Base-by-base conservation (phyloP, 1,284 basidiomycete species). In the Malassezia furfur region DNA sequence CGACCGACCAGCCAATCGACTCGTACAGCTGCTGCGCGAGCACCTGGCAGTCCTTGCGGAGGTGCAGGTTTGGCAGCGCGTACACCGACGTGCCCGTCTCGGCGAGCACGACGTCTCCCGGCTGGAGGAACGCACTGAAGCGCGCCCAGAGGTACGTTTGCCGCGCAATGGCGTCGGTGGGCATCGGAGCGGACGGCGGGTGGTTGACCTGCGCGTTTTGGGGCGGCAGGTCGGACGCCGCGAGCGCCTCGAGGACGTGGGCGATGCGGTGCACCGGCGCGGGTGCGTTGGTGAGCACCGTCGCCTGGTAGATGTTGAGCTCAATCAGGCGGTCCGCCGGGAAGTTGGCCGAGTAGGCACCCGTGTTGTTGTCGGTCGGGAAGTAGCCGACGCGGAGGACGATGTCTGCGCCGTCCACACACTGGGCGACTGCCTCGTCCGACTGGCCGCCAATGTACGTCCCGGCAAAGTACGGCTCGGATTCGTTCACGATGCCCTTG, bases 291-390 rank as follows among this genome's bases (percentile, higher is more conserved):
- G 66, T 64, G 34, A 74, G 64, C 17, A 25, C 30, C 14, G 34
- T 36, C 8, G 32, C 25, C 25, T 28, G 25, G 15, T 21, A 19
- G 34, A 60, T 67, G 56, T 70, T 64, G 45, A 96, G 79, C 83
- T 91, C 78, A 54, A 80, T 74, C 12, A 74, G 72, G 54, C 74
- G 58, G 44, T 67, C 40, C 63, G 50, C 53, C 31, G 57, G 52
- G 36, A 31, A 66, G 17, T 55, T 48, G 48, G 54, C 61, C 50
- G 45, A 48, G 47, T 67, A 88, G 75, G 85, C 84, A 43, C 86
- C 88, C 15, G 85, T 86, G 74, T 96, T 96, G 80, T 91, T 94
- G 75, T 96, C 93, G 57, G 81, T 84, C 77, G 84, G 84, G 47
- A 94, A 77, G 0, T 80, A 78, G 19, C 91, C 91, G 57, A 94